Evolutionary conservation across 768 basidiomycete genomes (phyloP), one percentile per base, ranked within the genome.

Genomic region (Tulasnella sp.): DNA sequence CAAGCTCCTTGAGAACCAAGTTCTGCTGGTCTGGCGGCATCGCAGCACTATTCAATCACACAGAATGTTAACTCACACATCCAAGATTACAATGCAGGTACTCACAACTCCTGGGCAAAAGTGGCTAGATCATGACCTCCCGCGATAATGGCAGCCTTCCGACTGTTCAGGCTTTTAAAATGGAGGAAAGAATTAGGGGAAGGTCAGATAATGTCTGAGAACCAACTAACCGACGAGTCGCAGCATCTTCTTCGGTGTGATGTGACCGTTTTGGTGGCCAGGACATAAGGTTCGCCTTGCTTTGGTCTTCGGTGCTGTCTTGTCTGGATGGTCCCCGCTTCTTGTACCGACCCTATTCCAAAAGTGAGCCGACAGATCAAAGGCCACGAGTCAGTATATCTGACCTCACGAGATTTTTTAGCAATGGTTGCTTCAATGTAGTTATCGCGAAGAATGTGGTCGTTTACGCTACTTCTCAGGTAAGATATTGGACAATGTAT

Each of bases 61-160:
- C 1, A 39, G 14, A 39, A 42, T 37, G 8, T 32, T 14, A 44
- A 39, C 29, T 19, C 12, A 26, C 19, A 14, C 17, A 17, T 19
- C 12, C 36, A 26, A 72, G 11, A 69, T 69, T 36, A 65, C 47
- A 14, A 74, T 73, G 47, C 73, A 22, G 4, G 67, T 17, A 83
- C 88, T 79, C 75, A 90, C 90, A 91, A 91, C 37, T 85, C 81
- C 70, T 83, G 82, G 7, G 89, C 90, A 77, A 91, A 91, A 3
- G 76, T 75, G 1, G 86, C 80, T 3, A 89, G 79, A 52, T 90
- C 85, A 12, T 79, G 85, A 82, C 39, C 80, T 79, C 65, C 81
- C 82, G 76, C 92, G 86, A 78, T 87, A 83, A 11, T 86, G 0
- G 90, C 90, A 62, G 81, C 80, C 77, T 86, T 85, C 16, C 90